These are phyloP conservation scores for Talaromyces sp. DNA, from an alignment of 2,329 filamentous ascomycete species.

Conservation along the genomic window DNA sequence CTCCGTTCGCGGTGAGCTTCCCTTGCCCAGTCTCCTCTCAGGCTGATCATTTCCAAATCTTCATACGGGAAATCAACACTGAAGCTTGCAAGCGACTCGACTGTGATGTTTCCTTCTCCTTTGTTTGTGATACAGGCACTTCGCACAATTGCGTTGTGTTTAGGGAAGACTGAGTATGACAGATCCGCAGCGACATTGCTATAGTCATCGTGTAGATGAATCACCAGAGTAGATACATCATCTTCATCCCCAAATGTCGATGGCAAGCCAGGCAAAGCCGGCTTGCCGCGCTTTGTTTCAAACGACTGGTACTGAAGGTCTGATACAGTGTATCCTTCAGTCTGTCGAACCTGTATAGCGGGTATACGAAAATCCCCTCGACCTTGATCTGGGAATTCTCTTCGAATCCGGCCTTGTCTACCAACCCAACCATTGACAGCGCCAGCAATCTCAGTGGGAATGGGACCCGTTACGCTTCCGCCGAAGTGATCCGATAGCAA, in stretches of 20 bases:
- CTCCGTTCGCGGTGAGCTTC: slow-evolving; percentile 60
- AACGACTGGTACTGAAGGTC: slow-evolving; percentile 63
- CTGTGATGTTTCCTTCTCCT: slow-evolving; percentile 54
- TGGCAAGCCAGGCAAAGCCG: slow-evolving; percentile 58
- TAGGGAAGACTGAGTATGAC: slow-evolving; percentile 65
- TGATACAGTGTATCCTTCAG: slow-evolving; percentile 61
- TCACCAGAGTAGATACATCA: slow-evolving; percentile 62
- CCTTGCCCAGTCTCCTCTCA: slow-evolving; percentile 65
- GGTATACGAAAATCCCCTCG: slow-evolving; percentile 66
- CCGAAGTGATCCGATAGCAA: slow-evolving; percentile 66
- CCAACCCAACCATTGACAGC: slow-evolving; percentile 57
- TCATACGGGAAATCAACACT: slow-evolving; percentile 63
- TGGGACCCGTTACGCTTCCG: slow-evolving; percentile 56
- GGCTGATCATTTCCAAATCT: slow-evolving; percentile 64
- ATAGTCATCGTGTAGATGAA: slow-evolving; percentile 62
- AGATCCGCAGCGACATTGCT: slow-evolving; percentile 62
- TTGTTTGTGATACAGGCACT: slow-evolving; percentile 66
- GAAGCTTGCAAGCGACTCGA: slow-evolving; percentile 63
- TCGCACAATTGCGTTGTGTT: slow-evolving; percentile 62
- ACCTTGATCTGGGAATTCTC: slow-evolving; percentile 67
- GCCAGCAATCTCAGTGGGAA: slow-evolving; percentile 44
- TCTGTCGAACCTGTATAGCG: slow-evolving; percentile 63
- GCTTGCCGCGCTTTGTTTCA: slow-evolving; percentile 60
- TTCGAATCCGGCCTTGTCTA: slow-evolving; percentile 54
- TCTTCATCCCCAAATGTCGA: slow-evolving; percentile 60